Conservation (phyloP, 176 grass and related monocot species). For the Oropetium thomaeum region DNA sequence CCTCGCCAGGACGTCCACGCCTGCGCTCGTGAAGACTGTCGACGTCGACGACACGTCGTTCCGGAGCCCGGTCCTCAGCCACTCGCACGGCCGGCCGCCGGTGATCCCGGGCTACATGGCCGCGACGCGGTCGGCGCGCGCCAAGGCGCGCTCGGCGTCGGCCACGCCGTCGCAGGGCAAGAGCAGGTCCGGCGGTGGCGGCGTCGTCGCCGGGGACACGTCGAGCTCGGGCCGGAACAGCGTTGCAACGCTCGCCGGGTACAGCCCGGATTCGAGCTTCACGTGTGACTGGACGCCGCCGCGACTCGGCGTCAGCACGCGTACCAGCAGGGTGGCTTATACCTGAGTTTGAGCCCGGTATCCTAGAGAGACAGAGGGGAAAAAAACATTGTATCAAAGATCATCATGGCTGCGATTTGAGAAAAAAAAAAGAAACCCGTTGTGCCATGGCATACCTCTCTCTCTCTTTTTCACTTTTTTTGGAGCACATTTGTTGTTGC, state of each 20-base stretch:
- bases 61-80: slow-evolving; percentile 10
- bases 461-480: too few species aligned
- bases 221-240: slow-evolving; percentile 41
- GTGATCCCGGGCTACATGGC: slow-evolving; percentile 61
- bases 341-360: slow-evolving; percentile 29
- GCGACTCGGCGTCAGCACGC: slow-evolving; percentile 11
- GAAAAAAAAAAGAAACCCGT: too few species aligned
- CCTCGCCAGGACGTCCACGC: slow-evolving; percentile 7
- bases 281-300: slow-evolving; percentile 36
- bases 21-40: slow-evolving; percentile 24
- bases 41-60: slow-evolving; percentile 41
- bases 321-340: slow-evolving; percentile 30
- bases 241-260: slow-evolving; percentile 7
- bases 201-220: slow-evolving; percentile 19
- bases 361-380: too few species aligned
- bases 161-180: slow-evolving; percentile 12
- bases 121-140: slow-evolving; percentile 53
- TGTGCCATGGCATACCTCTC: too few species aligned
- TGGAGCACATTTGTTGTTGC: too few species aligned
- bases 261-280: slow-evolving; percentile 53
- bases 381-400: too few species aligned
- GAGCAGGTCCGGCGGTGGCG: not conserved
- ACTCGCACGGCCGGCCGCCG: not conserved
- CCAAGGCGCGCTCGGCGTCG: slow-evolving; percentile 46
- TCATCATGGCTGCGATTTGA: too few species aligned